A percentile compares a stretch with the other conserved stretches of the same genome.
phyloP scores from a whole-genome alignment of 208 protist genomes.

The Acanthamoeba royreba region DNA sequence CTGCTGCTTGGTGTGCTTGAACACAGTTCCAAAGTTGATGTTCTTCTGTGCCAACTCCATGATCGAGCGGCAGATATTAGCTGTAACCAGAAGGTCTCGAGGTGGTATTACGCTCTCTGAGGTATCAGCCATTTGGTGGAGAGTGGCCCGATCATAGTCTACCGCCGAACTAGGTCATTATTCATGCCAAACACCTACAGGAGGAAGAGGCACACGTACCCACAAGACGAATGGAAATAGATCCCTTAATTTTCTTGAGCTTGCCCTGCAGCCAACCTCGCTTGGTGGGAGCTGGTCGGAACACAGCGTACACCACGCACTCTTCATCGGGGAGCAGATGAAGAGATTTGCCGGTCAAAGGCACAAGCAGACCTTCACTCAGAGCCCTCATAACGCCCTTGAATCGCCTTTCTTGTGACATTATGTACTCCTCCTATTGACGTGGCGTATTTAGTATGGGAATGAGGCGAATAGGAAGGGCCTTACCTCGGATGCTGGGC shows the following conservation, averaged over 20 bases:
- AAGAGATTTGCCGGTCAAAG: not conserved
- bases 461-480: not conserved
- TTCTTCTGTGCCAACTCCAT: constrained; percentile 73
- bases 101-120: not conserved
- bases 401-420: constrained; percentile 5
- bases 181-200: not conserved
- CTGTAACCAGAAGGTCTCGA: constrained; percentile 27
- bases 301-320: constrained; percentile 59
- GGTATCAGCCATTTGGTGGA: not conserved
- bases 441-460: no score
- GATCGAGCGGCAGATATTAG: constrained; percentile 66
- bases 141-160: not conserved
- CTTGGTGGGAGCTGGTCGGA: constrained; percentile 30
- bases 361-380: constrained; percentile 25
- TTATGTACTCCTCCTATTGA: constrained; percentile 30
- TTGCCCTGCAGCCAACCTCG: constrained; percentile 59
- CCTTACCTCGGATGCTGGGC: not conserved
- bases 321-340: constrained; percentile 40
- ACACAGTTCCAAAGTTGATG: constrained; percentile 77
- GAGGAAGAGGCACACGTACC: no score
- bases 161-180: not conserved
- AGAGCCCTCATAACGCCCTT: not conserved
- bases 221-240: constrained; percentile 50
- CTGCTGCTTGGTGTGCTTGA: constrained; percentile 25
- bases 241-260: constrained; percentile 60